A percentile compares a stretch with the other conserved stretches of the same genome.
These are phyloP conservation scores for Prunus yedoensis DNA, from an alignment of 331 rosid genomes.

Conservation along the genomic window DNA sequence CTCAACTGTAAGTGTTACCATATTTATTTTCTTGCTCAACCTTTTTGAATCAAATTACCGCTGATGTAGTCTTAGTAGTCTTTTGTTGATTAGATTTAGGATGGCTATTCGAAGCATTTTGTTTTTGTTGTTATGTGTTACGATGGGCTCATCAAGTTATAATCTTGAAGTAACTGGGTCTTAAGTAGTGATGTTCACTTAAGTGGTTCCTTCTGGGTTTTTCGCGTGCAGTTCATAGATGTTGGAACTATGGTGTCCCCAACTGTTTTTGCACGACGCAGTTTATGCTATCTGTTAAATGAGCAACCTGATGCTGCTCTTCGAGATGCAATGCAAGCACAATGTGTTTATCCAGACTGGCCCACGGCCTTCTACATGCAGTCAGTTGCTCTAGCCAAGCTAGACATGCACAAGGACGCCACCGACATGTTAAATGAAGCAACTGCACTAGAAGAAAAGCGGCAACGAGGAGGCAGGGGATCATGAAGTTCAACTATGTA, in stretches of 20 bases:
- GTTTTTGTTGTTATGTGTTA: neutral
- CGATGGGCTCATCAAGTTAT: neutral
- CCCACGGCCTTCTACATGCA: conserved; percentile 97
- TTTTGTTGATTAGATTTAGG: neutral
- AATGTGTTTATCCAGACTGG: conserved; percentile 92
- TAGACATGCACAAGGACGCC: conserved; percentile 96
- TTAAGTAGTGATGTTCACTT: too few relatives aligned
- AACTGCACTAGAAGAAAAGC: conserved; percentile 81
- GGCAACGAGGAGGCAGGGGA: conserved; percentile 75
- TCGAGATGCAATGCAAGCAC: conserved; percentile 99
- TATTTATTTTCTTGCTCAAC: neutral
- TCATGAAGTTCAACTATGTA: conserved; percentile 31
- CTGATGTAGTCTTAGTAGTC: neutral
- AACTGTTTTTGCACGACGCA: conserved; percentile 90
- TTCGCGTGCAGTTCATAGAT: conserved; percentile 68
- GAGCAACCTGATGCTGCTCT: conserved; percentile 97
- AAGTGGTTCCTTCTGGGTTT: conserved; percentile 4
- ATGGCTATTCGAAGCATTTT: neutral
- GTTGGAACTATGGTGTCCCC: conserved; percentile 96
- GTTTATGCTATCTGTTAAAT: conserved; percentile 83
- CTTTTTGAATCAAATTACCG: neutral
- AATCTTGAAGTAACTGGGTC: neutral
- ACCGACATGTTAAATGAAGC: conserved; percentile 96
- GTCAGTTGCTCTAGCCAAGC: conserved; percentile 94
- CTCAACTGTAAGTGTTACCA: neutral